These are phyloP conservation scores for Lactarius deliciosus DNA, from an alignment of 768 basidiomycete species.

Conservation along the genomic window DNA sequence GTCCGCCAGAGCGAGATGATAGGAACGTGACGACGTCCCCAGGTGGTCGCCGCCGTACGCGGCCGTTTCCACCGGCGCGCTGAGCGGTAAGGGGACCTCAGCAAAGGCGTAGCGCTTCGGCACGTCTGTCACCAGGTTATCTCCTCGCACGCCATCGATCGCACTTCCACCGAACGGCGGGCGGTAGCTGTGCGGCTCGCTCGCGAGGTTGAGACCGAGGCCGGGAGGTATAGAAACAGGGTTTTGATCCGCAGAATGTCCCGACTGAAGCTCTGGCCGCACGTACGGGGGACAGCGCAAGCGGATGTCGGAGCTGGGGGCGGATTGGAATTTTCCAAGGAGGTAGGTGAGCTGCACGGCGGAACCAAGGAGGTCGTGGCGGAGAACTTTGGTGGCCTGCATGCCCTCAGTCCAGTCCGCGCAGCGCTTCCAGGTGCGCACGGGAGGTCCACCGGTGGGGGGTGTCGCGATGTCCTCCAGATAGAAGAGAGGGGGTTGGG, in stretches of 20 bases:
- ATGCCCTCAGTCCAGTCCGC: constrained; percentile 75
- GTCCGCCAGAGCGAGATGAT: constrained; percentile 13
- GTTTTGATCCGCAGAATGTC: constrained; percentile 7
- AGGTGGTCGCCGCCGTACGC: constrained; percentile 17
- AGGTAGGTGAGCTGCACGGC: constrained; percentile 58
- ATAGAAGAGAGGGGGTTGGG: constrained; percentile 67
- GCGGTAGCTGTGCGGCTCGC: constrained; percentile 22
- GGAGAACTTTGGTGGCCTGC: constrained; percentile 61
- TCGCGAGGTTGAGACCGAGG: constrained; percentile 5
- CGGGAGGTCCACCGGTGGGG: constrained; percentile 35
- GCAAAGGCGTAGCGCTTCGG: constrained; percentile 24
- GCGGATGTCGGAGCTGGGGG: constrained; percentile 24
- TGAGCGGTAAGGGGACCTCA: constrained; percentile 18
- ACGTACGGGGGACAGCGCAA: constrained; percentile 24
- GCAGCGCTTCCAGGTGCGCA: constrained; percentile 59
- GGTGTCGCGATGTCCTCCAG: constrained; percentile 48
- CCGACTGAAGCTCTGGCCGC: constrained; percentile 23
- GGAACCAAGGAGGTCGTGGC: constrained; percentile 65
- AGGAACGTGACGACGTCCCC: constrained; percentile 15
- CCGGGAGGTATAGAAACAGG: constrained; percentile 11
- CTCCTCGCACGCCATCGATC: constrained; percentile 13
- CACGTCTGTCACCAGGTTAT: background rate
- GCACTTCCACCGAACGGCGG: constrained; percentile 20
- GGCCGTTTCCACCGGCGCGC: constrained; percentile 7
- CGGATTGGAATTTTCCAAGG: constrained; percentile 37